phyloP scores from a whole-genome alignment of 345 rosid species.

The Gynandropsis gynandra region DNA sequence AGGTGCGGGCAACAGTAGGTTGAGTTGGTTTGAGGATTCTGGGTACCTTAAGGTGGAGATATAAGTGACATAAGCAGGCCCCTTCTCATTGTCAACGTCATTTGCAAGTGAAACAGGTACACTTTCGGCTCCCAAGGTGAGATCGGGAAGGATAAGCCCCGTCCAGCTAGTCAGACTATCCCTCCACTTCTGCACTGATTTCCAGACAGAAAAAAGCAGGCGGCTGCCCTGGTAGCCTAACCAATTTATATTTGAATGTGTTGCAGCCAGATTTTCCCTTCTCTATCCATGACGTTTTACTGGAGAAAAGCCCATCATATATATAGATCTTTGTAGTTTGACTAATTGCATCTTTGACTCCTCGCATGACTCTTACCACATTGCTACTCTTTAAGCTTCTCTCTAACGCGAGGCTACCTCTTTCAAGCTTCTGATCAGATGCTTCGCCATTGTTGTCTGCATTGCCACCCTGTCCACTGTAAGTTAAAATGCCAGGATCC shows the following conservation, averaged over 20 bases:
- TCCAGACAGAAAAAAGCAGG: slow-evolving; percentile 42
- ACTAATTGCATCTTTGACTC: slow-evolving; percentile 28
- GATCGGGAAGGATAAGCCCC: slow-evolving; percentile 50
- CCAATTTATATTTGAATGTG: slow-evolving; percentile 42
- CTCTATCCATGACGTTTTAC: slow-evolving; percentile 41
- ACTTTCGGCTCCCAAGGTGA: slow-evolving; percentile 53
- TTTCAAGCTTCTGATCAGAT: slow-evolving; percentile 46
- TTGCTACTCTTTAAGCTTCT: slow-evolving; percentile 38
- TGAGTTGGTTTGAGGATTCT: slow-evolving; percentile 25
- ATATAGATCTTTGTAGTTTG: slow-evolving; percentile 31
- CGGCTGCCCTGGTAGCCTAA: slow-evolving; percentile 46
- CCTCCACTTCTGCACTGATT: slow-evolving; percentile 44
- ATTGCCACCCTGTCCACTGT: slow-evolving; percentile 56
- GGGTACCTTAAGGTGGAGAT: slow-evolving; percentile 33
- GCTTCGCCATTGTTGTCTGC: slow-evolving; percentile 16
- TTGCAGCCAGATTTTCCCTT: slow-evolving; percentile 40
- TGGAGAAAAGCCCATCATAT: slow-evolving; percentile 52
- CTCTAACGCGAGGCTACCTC: slow-evolving; percentile 60
- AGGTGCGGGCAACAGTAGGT: slow-evolving; percentile 23
- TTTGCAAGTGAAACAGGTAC: slow-evolving; percentile 50
- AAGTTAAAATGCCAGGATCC: slow-evolving; percentile 40
- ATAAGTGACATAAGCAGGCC: slow-evolving; percentile 52
- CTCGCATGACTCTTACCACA: slow-evolving; percentile 62
- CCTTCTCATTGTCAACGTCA: slow-evolving; percentile 57
- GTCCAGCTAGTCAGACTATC: slow-evolving; percentile 24